phyloP scores from a whole-genome alignment of 1,139 yeast genomes.

The Yamadazyma kanchanaburiensis region DNA sequence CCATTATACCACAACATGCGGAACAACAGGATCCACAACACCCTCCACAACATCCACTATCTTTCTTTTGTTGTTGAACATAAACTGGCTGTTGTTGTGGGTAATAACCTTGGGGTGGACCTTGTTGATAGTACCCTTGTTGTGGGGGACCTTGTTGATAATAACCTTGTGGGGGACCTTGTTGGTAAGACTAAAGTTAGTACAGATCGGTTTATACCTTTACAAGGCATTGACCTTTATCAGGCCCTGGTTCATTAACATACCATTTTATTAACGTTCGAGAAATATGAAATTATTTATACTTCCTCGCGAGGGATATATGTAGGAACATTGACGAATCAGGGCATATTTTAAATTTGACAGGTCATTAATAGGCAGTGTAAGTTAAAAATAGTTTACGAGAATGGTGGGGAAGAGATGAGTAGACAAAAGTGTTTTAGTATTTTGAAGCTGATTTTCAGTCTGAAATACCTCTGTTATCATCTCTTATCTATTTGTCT shows the following conservation, averaged over 20 bases:
- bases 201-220: too few species aligned
- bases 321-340: slow-evolving; percentile 1
- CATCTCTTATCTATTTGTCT: too few species aligned
- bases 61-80: slow-evolving; percentile 37
- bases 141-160: slow-evolving; percentile 33
- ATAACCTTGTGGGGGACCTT: slow-evolving; percentile 34
- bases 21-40: slow-evolving; percentile 37
- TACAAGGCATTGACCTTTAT: slow-evolving; percentile 3
- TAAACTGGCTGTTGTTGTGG: slow-evolving; percentile 44
- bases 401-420: too few species aligned
- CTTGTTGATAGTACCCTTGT: slow-evolving; percentile 21
- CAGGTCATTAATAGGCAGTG: too few species aligned
- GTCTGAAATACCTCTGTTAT: too few species aligned
- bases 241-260: background rate
- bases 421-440: too few species aligned
- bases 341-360: too few species aligned
- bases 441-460: too few species aligned
- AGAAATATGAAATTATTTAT: slow-evolving; percentile 1
- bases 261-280: slow-evolving; percentile 3
- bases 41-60: slow-evolving; percentile 26
- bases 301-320: background rate
- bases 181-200: slow-evolving; percentile 28
- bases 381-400: too few species aligned
- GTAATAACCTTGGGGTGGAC: slow-evolving; percentile 27
- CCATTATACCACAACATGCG: slow-evolving; percentile 41